A percentile compares a stretch with the other conserved stretches of the same genome.
These are phyloP conservation scores for Solanum pimpinellifolium DNA, from an alignment of 257 asterid species.

Conservation along the genomic window DNA sequence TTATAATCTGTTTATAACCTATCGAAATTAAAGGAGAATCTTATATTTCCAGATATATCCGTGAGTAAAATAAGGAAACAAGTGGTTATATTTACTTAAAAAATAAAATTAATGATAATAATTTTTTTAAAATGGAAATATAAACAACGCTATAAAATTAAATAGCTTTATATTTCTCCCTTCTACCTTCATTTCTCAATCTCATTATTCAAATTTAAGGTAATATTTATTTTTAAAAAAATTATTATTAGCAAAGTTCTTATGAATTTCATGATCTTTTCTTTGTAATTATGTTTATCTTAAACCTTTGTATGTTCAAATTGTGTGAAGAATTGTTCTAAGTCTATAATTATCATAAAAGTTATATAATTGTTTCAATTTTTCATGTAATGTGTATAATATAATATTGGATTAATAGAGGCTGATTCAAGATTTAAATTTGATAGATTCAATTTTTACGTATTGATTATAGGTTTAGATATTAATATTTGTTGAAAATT, in stretches of 20 bases:
- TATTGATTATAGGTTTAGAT: neutral
- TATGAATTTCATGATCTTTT: neutral
- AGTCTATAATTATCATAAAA: neutral
- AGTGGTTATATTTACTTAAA: neutral
- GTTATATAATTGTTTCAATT: neutral
- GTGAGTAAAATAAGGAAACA: neutral
- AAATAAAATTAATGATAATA: neutral
- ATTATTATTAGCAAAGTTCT: neutral
- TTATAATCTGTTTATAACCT: neutral
- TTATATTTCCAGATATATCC: neutral
- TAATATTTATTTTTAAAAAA: neutral
- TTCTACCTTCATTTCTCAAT: neutral
- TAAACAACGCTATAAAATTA: neutral
- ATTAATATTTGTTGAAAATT: neutral
- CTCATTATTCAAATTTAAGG: neutral
- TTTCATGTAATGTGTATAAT: neutral
- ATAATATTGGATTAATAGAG: neutral
- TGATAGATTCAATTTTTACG: neutral
- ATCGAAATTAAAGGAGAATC: neutral
- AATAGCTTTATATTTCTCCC: neutral
- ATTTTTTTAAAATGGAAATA: neutral
- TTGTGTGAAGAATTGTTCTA: neutral
- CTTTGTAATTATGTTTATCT: neutral
- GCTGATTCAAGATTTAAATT: neutral
- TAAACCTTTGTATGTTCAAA: neutral